Conservation (phyloP, 139 green algal species). For the Coelastrella sp. region DNA sequence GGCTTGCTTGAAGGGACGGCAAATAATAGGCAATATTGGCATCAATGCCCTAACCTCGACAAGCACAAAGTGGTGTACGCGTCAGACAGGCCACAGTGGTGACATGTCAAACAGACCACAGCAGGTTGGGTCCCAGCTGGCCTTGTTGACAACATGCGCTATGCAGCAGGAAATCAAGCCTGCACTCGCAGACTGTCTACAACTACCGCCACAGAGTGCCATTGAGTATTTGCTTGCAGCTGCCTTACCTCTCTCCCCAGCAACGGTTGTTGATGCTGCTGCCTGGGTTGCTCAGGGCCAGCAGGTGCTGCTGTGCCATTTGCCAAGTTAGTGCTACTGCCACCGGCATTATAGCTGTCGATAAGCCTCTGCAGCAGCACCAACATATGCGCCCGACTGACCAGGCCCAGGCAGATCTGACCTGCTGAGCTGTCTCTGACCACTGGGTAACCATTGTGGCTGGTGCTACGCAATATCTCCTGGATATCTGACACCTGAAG, state of each 20-base stretch:
- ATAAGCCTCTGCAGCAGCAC: constrained; percentile 76
- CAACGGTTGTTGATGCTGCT: constrained; percentile 24
- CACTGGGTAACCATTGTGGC: constrained; percentile 55
- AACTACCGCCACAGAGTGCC: not conserved
- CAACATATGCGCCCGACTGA: constrained; percentile 82
- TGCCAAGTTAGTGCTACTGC: not conserved
- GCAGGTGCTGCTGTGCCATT: not conserved
- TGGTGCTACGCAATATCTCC: constrained; percentile 44
- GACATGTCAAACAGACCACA: too few species aligned
- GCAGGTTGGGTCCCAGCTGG: too few species aligned
- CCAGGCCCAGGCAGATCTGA: constrained; percentile 82
- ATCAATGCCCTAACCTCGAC: too few species aligned
- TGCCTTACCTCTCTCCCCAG: constrained; percentile 8
- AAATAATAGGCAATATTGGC: not conserved
- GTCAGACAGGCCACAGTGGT: too few species aligned
- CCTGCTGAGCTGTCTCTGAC: constrained; percentile 33
- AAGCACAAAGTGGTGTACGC: too few species aligned
- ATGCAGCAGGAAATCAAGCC: not conserved
- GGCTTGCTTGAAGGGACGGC: not conserved
- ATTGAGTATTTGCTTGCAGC: not conserved
- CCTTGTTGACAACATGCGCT: too few species aligned
- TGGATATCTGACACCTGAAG: constrained; percentile 41
- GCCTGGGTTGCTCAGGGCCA: not conserved
- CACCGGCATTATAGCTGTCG: constrained; percentile 10
- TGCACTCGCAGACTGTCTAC: not conserved